Base-by-base conservation (phyloP, 1,284 basidiomycete species). In the Pulveroboletus sp. region DNA sequence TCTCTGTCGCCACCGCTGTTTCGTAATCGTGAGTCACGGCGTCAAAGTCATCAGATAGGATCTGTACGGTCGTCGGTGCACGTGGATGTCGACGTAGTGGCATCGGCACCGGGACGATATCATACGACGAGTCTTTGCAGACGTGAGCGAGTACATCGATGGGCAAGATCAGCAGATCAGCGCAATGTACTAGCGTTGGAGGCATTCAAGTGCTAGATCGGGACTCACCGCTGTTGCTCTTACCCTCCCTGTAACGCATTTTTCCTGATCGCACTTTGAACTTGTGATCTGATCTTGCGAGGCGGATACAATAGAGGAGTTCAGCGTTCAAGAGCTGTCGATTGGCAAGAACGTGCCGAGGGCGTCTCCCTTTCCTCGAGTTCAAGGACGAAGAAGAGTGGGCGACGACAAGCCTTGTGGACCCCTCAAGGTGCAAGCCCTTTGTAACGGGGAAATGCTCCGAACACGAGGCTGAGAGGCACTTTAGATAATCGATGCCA, bases 51-150 rank as follows among this genome's bases (percentile, higher is more conserved):
- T 71, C 72, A 2, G 68, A 55, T 14, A 71, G 49, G 29, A 68
- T 60, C 46, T 70, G 68, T 20, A 72, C 45, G n/a, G 69, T 71
- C 7, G 69, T 73, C n/a, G 69, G 72, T 22, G 71, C 67, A 5
- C 69, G 70, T 0, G 69, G 69, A 12, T 43, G 70, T 36, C 70
- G 69, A 22, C 63, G 65, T 18, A 47, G 50, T 31, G 38, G 49
- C 17, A 33, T 45, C 15, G 58, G 63, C 4, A 67, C 56, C 4
- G 62, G 56, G 35, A 73, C 67, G 29, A 71, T 70, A 35, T 71
- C 71, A 31, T 71, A 70, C 29, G 69, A 73, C 33, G 69, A 71
- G 45, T 73, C 69, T 73, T 58, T 47, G 22, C 49, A 45, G 24
- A 36, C 57, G 24, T 56, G 18, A 6, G 45, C 6, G 17, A 40